Percentiles rank a stretch among this genome's conserved stretches.
Evolutionary conservation across 495 filamentous ascomycete genomes (phyloP).

Genomic region (Aspergillus kassunensis): DNA sequence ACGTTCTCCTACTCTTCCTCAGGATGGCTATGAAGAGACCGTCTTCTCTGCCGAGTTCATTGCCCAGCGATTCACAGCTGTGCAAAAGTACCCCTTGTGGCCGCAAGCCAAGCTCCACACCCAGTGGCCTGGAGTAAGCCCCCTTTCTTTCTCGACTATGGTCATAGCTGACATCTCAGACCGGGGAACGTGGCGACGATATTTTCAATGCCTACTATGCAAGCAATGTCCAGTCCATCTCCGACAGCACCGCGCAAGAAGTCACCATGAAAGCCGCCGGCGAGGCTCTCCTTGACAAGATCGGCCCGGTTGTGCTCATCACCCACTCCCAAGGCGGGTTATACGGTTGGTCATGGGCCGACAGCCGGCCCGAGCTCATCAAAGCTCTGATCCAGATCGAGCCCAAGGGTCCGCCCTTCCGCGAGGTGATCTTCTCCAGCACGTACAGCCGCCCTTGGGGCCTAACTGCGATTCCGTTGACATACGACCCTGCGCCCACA

Average conservation of each 20-base stretch:
- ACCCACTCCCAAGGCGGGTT: slow-evolving; percentile 53
- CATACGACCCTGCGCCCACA: slow-evolving; percentile 43
- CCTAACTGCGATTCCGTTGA: slow-evolving; percentile 46
- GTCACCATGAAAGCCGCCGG: slow-evolving; percentile 41
- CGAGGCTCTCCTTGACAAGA: slow-evolving; percentile 42
- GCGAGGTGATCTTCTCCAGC: slow-evolving; percentile 25
- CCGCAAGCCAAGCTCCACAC: slow-evolving; percentile 44
- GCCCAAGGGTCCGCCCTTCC: slow-evolving; percentile 52
- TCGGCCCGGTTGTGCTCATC: slow-evolving; percentile 46
- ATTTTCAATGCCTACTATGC: slow-evolving; percentile 45
- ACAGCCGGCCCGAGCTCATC: slow-evolving; percentile 42
- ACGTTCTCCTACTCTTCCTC: slow-evolving; percentile 35
- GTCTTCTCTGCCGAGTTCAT: slow-evolving; percentile 29
- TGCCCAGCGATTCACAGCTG: slow-evolving; percentile 38
- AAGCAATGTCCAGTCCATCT: slow-evolving; percentile 40
- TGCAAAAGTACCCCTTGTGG: slow-evolving; percentile 33
- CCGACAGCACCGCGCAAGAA: slow-evolving; percentile 31
- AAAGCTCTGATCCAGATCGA: slow-evolving; percentile 49
- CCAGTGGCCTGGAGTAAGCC: slow-evolving; percentile 41
- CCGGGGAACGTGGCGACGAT: slow-evolving; percentile 38
- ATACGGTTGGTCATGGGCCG: slow-evolving; percentile 46
- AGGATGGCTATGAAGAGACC: slow-evolving; percentile 23
- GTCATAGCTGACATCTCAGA: neutral
- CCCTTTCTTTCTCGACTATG: neutral
- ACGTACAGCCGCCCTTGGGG: slow-evolving; percentile 35